A percentile compares a stretch with the other conserved stretches of the same genome.
phyloP scores from a whole-genome alignment of 192 early-diverging fungal species.

The Paraglomus occultum region DNA sequence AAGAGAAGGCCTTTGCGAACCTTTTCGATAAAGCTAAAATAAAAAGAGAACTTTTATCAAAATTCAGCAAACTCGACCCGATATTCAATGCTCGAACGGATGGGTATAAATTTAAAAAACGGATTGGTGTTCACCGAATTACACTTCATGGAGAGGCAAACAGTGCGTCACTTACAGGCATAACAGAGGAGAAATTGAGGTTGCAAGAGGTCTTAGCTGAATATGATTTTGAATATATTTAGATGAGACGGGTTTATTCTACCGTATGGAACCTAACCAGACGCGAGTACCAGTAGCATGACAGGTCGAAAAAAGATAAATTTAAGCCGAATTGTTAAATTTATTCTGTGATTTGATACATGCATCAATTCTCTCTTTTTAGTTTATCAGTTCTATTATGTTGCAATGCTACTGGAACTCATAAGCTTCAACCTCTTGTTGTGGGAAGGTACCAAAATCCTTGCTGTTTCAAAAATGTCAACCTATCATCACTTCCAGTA shows the following conservation, averaged over 20 bases:
- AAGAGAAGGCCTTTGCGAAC: too few species aligned
- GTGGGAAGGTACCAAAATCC: conserved; percentile 18
- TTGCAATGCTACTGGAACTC: not conserved
- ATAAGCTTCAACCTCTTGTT: conserved; percentile 9
- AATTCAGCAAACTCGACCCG: conserved; percentile 53
- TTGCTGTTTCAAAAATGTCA: conserved; percentile 19
- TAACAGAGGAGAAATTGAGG: not conserved
- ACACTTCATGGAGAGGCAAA: not conserved
- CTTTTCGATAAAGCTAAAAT: not conserved
- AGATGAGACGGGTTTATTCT: too few species aligned
- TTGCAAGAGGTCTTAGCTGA: not conserved
- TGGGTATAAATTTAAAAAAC: not conserved
- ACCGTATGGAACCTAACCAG: not conserved
- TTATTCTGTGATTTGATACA: too few species aligned
- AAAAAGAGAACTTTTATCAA: not conserved
- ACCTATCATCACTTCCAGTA: conserved; percentile 10
- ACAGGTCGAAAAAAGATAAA: not conserved
- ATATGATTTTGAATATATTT: conserved; percentile 4
- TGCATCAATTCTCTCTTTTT: too few species aligned
- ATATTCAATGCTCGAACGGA: conserved; percentile 42
- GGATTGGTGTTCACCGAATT: not conserved
- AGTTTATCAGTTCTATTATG: conserved; percentile 2
- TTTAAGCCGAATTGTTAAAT: not conserved
- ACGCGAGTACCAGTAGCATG: not conserved
- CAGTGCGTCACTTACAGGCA: too few species aligned